Base-by-base conservation (phyloP, 2,329 filamentous ascomycete genomes). In the Phoma sp. region DNA sequence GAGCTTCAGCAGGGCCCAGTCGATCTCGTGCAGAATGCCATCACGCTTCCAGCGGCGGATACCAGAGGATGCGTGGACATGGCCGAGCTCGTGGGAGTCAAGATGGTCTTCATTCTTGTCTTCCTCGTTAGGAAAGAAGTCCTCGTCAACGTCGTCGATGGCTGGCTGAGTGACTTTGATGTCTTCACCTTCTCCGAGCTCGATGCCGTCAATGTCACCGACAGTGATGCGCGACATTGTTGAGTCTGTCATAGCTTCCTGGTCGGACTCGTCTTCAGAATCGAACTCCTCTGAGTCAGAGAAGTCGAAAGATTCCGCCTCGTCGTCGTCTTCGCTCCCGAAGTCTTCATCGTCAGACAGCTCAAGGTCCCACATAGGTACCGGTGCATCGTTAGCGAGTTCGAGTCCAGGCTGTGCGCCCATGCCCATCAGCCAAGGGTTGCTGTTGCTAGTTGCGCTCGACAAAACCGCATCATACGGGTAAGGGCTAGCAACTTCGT, bases 1-100 rank as follows among this genome's bases (percentile, higher is more conserved):
- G 59, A 98, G 91, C 62, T 90, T 86, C 64, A 98, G 92, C 2
- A 98, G 79, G 0, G 93, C 92, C 93, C 93, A 98, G 74, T 98
- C 93, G 37, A 98, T 92, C 74, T 98, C 93, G 71, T 97, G 93
- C 5, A 91, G 81, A 20, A 96, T 78, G 4, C 88, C 87, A 56
- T 89, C 82, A 54, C 88, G 83, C 45, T 80, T 83, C 70, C 90
- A 88, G 25, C 93, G 86, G 4, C 92, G 87, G 53, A 98, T 89
- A 6, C 93, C 93, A 18, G 92, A 96, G 0, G 92, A 96, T 0
- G 93, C 93, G 67, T 96, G 92, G 4, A 98, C 81, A 66, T 92
- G 87, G 3, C 93, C 93, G 1, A 98, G 81, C 12, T 87, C 85
- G 66, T 90, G 95, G 0, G 88, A 91, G 37, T 90, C 86, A 1